phyloP scores from a whole-genome alignment of 2,329 filamentous ascomycete species.

The Lasiodiplodia sp. region DNA sequence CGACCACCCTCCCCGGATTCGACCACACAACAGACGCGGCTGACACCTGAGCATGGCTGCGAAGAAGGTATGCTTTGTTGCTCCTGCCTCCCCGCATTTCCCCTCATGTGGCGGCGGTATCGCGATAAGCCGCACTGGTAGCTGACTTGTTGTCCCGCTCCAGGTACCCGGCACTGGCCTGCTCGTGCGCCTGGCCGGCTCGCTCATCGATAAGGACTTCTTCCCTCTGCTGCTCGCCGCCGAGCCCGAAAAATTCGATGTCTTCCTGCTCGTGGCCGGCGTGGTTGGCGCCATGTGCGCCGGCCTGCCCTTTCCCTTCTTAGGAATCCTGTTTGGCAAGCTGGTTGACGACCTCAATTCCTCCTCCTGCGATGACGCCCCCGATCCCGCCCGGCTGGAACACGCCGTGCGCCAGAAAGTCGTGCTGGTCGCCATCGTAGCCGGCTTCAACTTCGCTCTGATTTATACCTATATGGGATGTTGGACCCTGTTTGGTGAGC shows the following conservation, averaged over 20 bases:
- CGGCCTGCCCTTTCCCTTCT: slow-evolving; percentile 25
- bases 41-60: slow-evolving; percentile 5
- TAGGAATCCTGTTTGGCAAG: slow-evolving; percentile 25
- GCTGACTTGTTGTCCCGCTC: not conserved
- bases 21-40: not conserved
- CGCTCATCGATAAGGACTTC: slow-evolving; percentile 22
- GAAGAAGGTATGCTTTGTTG: not conserved
- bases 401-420: slow-evolving; percentile 20
- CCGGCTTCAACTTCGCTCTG: slow-evolving; percentile 15
- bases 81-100: not conserved
- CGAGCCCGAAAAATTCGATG: slow-evolving; percentile 8
- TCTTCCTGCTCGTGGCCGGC: slow-evolving; percentile 8
- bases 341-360: slow-evolving; percentile 26
- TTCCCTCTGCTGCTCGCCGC: slow-evolving; percentile 24
- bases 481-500: slow-evolving; percentile 26
- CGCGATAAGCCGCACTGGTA: slow-evolving; percentile 11
- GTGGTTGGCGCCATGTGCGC: slow-evolving; percentile 16
- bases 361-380: slow-evolving; percentile 20
- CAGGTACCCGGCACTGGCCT: slow-evolving; percentile 1
- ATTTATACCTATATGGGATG: slow-evolving; percentile 23
- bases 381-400: slow-evolving; percentile 9
- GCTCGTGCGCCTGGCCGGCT: slow-evolving; percentile 4
- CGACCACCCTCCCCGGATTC: not conserved
- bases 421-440: slow-evolving; percentile 7
- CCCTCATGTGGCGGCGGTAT: not conserved